These are phyloP conservation scores for Phytophthora sansomeana DNA, from an alignment of 352 stramenopile genomes.

Conservation along the genomic window DNA sequence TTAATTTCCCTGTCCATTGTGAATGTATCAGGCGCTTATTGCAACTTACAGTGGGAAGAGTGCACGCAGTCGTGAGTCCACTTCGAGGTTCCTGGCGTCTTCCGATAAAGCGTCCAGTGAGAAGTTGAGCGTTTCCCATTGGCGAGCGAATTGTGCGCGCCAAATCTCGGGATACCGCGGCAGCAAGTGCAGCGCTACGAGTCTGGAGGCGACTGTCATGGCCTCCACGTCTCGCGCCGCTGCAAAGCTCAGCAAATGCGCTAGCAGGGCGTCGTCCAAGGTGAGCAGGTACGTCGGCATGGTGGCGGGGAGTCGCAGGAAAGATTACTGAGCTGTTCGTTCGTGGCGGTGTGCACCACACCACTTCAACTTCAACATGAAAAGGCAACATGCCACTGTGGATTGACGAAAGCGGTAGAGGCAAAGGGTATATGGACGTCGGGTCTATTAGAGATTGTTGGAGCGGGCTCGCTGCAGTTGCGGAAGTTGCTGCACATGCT, in stretches of 20 bases:
- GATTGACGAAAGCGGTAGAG: constrained; percentile 8
- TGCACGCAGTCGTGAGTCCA: constrained; percentile 42
- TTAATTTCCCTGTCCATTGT: not conserved
- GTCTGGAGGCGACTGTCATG: constrained; percentile 45
- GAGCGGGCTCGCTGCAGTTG: constrained; percentile 54
- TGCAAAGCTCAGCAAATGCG: constrained; percentile 40
- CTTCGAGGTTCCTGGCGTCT: constrained; percentile 22
- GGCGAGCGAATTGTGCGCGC: constrained; percentile 53
- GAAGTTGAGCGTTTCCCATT: constrained; percentile 68
- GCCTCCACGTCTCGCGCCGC: constrained; percentile 54
- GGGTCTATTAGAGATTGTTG: constrained; percentile 30
- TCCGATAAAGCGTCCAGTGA: constrained; percentile 29
- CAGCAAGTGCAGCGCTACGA: constrained; percentile 49
- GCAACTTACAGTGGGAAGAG: constrained; percentile 48
- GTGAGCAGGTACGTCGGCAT: constrained; percentile 17
- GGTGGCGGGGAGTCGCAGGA: constrained; percentile 6
- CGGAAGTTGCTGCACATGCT: constrained; percentile 50
- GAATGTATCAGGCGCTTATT: not conserved
- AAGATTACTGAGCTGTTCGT: constrained; percentile 8
- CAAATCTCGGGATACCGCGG: constrained; percentile 59
- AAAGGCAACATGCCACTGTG: constrained; percentile 10
- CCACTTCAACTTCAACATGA: constrained; percentile 36
- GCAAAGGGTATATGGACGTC: constrained; percentile 3
- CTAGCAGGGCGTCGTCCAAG: constrained; percentile 58
- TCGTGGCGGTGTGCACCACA: constrained; percentile 14